Base-by-base conservation (phyloP, 805 yeast species). In the Spencermartinsiella europaea region DNA sequence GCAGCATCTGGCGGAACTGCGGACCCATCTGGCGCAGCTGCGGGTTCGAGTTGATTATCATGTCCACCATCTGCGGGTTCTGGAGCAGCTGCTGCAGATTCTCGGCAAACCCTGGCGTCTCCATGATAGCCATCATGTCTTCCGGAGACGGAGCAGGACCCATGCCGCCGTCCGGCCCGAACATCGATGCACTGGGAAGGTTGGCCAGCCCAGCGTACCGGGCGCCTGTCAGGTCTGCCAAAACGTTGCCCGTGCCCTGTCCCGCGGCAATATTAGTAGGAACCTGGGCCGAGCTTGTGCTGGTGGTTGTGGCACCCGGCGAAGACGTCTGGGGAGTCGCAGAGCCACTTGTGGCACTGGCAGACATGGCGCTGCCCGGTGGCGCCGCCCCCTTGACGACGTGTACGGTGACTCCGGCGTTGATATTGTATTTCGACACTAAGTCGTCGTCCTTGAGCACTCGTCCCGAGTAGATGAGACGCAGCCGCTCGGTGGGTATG, bases 81-180 rank as follows among this genome's bases (percentile, higher is more conserved):
- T 82, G 77, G 42, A 89, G 71, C 84, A 86, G 78, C 42, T 84
- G 80, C 61, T 83, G 80, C 86, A 91, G 78, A 49, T 83, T 75
- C 62, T 89, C 89, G 62, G 83, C 90, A 57, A 86, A 77, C 68
- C 78, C 72, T 35, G 98, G 99, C 55, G 79, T 77, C 16, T 80
- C 81, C 82, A 93, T 73, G 85, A 87, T 79, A 46, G 74, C 71
- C 31, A 79, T 70, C 66, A 91, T 62, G 51, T 85, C 89, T 42
- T 83, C 90, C 40, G 86, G 84, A 56, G 79, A 81, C 10, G 95
- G 90, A 57, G 82, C 69, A 39, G 76, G 78, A 37, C 81, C 81
- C 86, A 84, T 78, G 15, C 97, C 98, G 35, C 95, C 95, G 64
- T 90, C 97, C 21, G 96, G 90, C 1, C 96, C 96, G 69, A 91